Evolutionary conservation across 1,139 yeast species (phyloP).

Genomic region (Pneumocystis jirovecii): DNA sequence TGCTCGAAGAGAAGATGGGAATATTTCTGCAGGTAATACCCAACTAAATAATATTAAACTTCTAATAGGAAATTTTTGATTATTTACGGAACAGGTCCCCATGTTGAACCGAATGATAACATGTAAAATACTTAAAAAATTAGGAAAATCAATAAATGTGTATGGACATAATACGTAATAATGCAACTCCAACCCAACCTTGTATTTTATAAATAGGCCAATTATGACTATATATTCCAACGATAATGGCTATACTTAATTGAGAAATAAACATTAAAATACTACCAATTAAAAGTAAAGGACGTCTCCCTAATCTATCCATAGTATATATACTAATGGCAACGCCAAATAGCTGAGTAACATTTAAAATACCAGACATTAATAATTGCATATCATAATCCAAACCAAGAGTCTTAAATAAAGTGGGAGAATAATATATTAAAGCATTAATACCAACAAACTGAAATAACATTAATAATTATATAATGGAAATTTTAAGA

Average conservation of each 20-base stretch:
- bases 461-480: background rate
- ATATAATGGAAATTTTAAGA: background rate
- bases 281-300: slow-evolving; percentile 47
- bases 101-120: slow-evolving; percentile 7
- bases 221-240: slow-evolving; percentile 3
- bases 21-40: slow-evolving; percentile 8
- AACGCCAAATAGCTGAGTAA: slow-evolving; percentile 14
- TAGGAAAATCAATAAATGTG: background rate
- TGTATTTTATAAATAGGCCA: slow-evolving; percentile 7
- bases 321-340: slow-evolving; percentile 28
- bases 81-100: slow-evolving; percentile 11
- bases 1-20: slow-evolving; percentile 9
- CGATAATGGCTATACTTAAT: slow-evolving; percentile 51
- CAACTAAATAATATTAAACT: background rate
- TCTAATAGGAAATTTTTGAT: background rate
- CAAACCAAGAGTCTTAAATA: slow-evolving; percentile 37
- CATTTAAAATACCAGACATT: slow-evolving; percentile 16
- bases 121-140: slow-evolving; percentile 4
- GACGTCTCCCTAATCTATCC: slow-evolving; percentile 58
- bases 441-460: slow-evolving; percentile 57
- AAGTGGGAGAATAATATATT: slow-evolving; percentile 54
- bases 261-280: slow-evolving; percentile 50
- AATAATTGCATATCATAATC: slow-evolving; percentile 29
- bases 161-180: slow-evolving; percentile 1
- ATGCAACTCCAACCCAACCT: slow-evolving; percentile 8